Base-by-base conservation (phyloP, 129 eudicot species). In the Tagetes patula region DNA sequence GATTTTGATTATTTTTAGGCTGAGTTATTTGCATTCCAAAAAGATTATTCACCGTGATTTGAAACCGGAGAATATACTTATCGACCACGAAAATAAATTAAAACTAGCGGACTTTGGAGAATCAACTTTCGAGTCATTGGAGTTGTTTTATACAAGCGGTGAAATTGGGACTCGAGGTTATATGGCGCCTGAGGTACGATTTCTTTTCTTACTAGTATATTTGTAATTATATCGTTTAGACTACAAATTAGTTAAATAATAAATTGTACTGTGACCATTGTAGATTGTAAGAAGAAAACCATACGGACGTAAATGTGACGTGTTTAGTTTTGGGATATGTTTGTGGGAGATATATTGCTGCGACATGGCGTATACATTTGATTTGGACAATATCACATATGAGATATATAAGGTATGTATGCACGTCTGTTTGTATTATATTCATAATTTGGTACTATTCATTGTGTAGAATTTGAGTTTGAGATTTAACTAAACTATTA, bases 181-280 rank as follows among this genome's bases (percentile, higher is more conserved):
- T 73, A 86, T 86, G 90, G 90, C 90, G 53, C 87, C 87, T 20
- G 87, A 86, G 90, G 90, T 86, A 75, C 61, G 54, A 1, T 38
- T 48, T 39, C 4, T 1, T 0, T 33, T 7, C 37, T 41, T 12
- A 69, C 48, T 48, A 4, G 8, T 56, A 54, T 37, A 6, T 66
- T 45, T 2, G 13, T 70, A 33, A 3, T 8, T 5, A 49, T 34
- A 0, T 30, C 0, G 49, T 37, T 47, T 59, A n/a, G 2, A 59
- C 48, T 46, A 3, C 34, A 6, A 8, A 27, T 8, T 33, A 27
- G 14, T 63, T 65, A 8, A 41, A 39, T 1, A 75, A 42, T 31
- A 2, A 54, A 14, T n/a, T 7, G 20, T 1, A 5, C 9, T 42
- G n/a, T 41, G 12, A 8, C 48, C 49, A 9, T 64, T 52, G 73